These are phyloP conservation scores for Pythium apleroticum DNA, from an alignment of 352 stramenopile species.

Conservation along the genomic window DNA sequence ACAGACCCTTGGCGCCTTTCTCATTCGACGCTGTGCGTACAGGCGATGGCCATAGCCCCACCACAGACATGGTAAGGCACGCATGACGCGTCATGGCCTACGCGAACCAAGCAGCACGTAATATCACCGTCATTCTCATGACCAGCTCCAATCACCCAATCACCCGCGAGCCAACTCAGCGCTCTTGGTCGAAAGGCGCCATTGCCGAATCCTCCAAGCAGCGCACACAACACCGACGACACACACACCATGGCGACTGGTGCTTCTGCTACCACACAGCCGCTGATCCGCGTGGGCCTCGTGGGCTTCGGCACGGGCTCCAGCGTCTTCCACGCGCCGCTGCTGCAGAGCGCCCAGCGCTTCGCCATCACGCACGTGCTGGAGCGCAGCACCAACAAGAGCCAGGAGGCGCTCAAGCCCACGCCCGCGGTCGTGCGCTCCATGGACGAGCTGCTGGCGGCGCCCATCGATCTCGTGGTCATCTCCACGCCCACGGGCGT, in stretches of 20 bases:
- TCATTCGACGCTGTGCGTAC: background rate
- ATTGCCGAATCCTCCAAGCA: background rate
- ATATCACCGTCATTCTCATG: background rate
- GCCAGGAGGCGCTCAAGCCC: conserved; percentile 37
- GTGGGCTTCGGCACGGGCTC: conserved; percentile 72
- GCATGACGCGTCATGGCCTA: background rate
- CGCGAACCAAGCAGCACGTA: conserved; percentile 4
- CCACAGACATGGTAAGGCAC: background rate
- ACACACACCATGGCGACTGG: background rate
- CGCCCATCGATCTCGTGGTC: conserved; percentile 61
- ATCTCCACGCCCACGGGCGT: conserved; percentile 73
- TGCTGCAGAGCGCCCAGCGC: conserved; percentile 55
- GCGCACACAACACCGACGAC: background rate
- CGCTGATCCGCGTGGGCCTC: conserved; percentile 52
- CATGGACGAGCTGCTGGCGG: conserved; percentile 64
- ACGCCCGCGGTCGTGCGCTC: conserved; percentile 62
- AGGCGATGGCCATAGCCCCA: background rate
- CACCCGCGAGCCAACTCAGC: background rate
- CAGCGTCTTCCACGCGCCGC: conserved; percentile 71
- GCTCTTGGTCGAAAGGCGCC: background rate
- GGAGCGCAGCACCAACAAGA: conserved; percentile 71
- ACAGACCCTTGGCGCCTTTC: background rate
- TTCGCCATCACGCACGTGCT: conserved; percentile 79
- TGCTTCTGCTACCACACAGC: background rate
- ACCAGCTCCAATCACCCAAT: background rate